These are phyloP conservation scores for Poa pratensis DNA, from an alignment of 176 grass and related monocot genomes.

Conservation along the genomic window DNA sequence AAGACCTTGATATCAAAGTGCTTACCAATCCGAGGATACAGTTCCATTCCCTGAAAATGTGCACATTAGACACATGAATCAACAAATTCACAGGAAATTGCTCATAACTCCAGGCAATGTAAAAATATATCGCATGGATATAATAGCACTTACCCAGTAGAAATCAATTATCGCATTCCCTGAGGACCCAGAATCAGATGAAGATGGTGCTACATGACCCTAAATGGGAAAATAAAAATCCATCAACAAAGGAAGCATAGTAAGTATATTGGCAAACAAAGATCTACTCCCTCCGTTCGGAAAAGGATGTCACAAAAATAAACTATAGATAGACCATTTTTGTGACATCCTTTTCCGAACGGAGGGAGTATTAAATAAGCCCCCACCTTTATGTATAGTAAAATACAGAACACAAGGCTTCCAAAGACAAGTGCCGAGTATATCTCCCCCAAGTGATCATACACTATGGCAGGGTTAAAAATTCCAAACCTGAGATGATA, in stretches of 20 bases:
- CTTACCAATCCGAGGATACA: slow-evolving; percentile 97
- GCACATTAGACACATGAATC: slow-evolving; percentile 2
- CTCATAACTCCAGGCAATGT: slow-evolving; percentile 1
- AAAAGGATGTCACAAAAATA: too few species aligned
- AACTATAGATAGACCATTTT: too few species aligned
- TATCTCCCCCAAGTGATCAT: slow-evolving; percentile 97
- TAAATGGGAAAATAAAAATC: slow-evolving; percentile 27
- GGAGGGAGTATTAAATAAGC: slow-evolving; percentile 1
- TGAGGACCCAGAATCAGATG: slow-evolving; percentile 93
- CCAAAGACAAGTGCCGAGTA: slow-evolving; percentile 89
- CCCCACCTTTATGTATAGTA: slow-evolving; percentile 83
- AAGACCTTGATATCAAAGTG: slow-evolving; percentile 98
- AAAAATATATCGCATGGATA: not conserved
- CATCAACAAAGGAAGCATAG: slow-evolving; percentile 16
- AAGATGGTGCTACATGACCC: slow-evolving; percentile 96
- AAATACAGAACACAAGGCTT: slow-evolving; percentile 95
- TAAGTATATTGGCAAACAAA: slow-evolving; percentile 24
- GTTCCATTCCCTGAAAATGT: slow-evolving; percentile 82
- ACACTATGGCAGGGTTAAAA: slow-evolving; percentile 89
- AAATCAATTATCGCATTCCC: slow-evolving; percentile 95
- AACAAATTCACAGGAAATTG: slow-evolving; percentile 27
- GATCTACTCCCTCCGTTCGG: too few species aligned
- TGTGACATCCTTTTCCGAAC: too few species aligned
- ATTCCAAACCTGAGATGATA: slow-evolving; percentile 72
- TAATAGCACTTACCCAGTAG: slow-evolving; percentile 76